These are phyloP conservation scores for Colletotrichum sp. DNA, from an alignment of 2,329 filamentous ascomycete species.

Conservation along the genomic window DNA sequence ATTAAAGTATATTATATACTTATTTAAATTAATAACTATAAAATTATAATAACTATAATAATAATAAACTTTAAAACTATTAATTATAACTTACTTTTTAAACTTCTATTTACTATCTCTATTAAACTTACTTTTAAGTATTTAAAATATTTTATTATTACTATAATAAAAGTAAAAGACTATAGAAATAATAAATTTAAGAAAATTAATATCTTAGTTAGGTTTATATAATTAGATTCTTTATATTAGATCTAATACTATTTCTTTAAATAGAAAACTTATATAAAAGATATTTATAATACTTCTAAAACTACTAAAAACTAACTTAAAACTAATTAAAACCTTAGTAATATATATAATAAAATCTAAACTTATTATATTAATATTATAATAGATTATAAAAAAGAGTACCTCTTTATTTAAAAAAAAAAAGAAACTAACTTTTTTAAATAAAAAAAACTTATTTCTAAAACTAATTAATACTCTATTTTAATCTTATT, in stretches of 20 bases:
- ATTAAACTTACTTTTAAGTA: background rate
- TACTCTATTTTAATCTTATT: background rate
- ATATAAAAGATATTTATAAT: background rate
- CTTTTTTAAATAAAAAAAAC: background rate
- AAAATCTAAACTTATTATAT: background rate
- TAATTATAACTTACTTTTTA: background rate
- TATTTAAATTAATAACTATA: background rate
- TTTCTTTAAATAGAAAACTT: background rate
- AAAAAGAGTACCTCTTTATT: background rate
- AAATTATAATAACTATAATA: background rate
- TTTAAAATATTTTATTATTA: background rate
- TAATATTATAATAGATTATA: background rate
- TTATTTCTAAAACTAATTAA: background rate
- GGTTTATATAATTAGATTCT: background rate
- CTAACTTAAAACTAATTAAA: background rate
- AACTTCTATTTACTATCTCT: background rate
- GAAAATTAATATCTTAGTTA: background rate
- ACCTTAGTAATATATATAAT: background rate
- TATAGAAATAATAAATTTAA: background rate
- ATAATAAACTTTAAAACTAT: background rate
- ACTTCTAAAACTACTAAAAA: background rate
- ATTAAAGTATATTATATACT: background rate
- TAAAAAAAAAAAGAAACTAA: background rate
- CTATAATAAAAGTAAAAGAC: background rate
- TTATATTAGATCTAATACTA: background rate